Percentiles rank a stretch among this genome's conserved stretches.
These are phyloP conservation scores for Aspergillus sp. DNA, from an alignment of 2,329 filamentous ascomycete genomes.

Conservation along the genomic window DNA sequence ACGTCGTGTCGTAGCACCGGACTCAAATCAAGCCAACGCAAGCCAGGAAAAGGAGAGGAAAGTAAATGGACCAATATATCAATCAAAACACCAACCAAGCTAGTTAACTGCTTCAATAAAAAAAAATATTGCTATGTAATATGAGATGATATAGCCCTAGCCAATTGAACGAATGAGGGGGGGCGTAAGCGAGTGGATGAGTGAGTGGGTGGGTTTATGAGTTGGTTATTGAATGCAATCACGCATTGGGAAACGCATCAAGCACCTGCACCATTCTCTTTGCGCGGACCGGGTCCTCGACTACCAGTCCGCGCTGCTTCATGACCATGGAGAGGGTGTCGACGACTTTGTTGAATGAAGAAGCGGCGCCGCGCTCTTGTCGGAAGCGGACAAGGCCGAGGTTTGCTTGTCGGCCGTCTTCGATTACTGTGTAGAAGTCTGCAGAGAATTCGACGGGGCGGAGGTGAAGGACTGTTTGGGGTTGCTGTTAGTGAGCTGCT, in stretches of 20 bases:
- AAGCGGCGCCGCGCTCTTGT: conserved; percentile 87
- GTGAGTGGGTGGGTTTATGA: neutral
- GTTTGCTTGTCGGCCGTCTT: conserved; percentile 74
- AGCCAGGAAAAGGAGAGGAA: too few relatives aligned
- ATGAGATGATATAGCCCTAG: too few relatives aligned
- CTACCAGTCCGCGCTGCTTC: conserved; percentile 62
- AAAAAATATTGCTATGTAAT: too few relatives aligned
- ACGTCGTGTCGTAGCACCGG: too few relatives aligned
- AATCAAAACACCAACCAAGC: too few relatives aligned
- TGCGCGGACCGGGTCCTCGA: conserved; percentile 64
- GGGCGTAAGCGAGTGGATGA: neutral
- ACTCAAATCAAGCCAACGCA: too few relatives aligned
- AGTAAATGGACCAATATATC: too few relatives aligned
- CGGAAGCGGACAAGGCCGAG: conserved; percentile 82
- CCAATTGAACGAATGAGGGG: neutral
- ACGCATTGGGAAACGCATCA: conserved; percentile 23
- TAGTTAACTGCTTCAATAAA: too few relatives aligned
- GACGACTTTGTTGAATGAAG: conserved; percentile 80
- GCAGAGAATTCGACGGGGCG: conserved; percentile 86
- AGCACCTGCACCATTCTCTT: conserved; percentile 63
- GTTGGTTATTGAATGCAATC: neutral
- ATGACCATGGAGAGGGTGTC: conserved; percentile 73
- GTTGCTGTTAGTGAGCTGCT: conserved; percentile 36
- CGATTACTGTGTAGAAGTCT: conserved; percentile 85
- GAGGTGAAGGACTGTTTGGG: conserved; percentile 62